Conservation (phyloP, 1,139 yeast genomes). For the Debaryomyces singareniensis region DNA sequence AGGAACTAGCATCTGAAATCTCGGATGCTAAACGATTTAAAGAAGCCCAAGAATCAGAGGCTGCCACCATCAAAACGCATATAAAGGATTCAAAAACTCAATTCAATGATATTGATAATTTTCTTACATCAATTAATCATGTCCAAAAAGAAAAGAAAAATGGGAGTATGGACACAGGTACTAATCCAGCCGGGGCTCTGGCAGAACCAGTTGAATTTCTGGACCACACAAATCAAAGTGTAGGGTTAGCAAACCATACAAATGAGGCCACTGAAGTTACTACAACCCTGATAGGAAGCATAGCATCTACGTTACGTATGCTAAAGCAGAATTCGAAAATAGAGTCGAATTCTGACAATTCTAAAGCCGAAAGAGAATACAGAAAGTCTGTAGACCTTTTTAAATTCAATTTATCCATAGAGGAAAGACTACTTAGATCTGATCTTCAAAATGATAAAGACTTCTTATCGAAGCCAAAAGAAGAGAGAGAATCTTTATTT, state of each 20-base stretch:
- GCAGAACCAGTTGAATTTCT: no score
- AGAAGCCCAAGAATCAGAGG: conserved; percentile 22
- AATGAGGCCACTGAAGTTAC: no score
- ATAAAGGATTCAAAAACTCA: conserved; percentile 21
- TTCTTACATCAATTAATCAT: no score
- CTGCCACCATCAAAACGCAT: conserved; percentile 7
- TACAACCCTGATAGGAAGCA: no score
- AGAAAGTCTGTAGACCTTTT: conserved; percentile 27
- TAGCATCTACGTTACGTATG: no score
- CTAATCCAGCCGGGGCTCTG: no score
- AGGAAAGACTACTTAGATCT: conserved; percentile 32
- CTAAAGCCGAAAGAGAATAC: conserved; percentile 20
- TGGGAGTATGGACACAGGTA: no score
- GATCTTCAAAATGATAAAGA: conserved; percentile 30
- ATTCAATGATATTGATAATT: conserved; percentile 55
- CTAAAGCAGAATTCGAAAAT: no score
- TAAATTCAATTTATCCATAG: conserved; percentile 28
- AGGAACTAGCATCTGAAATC: conserved; percentile 44
- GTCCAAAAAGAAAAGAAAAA: no score
- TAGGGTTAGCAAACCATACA: no score
- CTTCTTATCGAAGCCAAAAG: conserved; percentile 23
- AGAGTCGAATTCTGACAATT: conserved; percentile 10
- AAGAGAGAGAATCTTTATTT: conserved; percentile 22
- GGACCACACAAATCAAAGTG: no score
- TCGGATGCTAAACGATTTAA: conserved; percentile 23